Conservation (phyloP, 345 rosid genomes). For the Murraya paniculata region DNA sequence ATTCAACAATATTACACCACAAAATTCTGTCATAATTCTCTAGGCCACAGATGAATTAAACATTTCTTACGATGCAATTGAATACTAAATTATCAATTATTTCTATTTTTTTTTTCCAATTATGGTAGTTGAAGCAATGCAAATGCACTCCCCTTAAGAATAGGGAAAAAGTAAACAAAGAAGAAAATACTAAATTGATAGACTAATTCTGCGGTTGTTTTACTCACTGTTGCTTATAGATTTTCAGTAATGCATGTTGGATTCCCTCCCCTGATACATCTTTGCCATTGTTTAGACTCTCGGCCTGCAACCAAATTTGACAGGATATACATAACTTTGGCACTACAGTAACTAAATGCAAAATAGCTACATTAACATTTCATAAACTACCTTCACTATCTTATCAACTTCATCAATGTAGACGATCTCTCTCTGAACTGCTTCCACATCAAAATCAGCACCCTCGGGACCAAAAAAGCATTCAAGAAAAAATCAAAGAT, state of each 20-base stretch:
- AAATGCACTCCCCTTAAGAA: neutral
- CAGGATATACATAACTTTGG: neutral
- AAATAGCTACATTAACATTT: neutral
- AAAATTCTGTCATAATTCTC: neutral
- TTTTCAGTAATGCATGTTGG: conserved; percentile 88
- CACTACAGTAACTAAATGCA: neutral
- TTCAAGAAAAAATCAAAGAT: conserved; percentile 10
- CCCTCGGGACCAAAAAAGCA: conserved; percentile 45
- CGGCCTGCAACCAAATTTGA: conserved; percentile 46
- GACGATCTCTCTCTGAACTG: conserved; percentile 91
- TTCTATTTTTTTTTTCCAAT: neutral
- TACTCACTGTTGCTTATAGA: conserved; percentile 93
- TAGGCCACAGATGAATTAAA: neutral
- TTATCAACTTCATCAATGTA: conserved; percentile 98
- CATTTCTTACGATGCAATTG: neutral
- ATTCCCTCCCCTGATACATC: conserved; percentile 99
- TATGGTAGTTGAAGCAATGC: neutral
- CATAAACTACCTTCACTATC: conserved; percentile 76
- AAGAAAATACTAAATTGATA: neutral
- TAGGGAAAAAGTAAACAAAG: neutral
- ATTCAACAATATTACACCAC: neutral
- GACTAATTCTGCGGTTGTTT: neutral
- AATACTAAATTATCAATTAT: neutral
- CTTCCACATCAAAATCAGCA: conserved; percentile 81
- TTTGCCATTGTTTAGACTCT: conserved; percentile 65